Base-by-base conservation (phyloP, 371 early-diverging fungal genomes). In the Mortierella sp. region DNA sequence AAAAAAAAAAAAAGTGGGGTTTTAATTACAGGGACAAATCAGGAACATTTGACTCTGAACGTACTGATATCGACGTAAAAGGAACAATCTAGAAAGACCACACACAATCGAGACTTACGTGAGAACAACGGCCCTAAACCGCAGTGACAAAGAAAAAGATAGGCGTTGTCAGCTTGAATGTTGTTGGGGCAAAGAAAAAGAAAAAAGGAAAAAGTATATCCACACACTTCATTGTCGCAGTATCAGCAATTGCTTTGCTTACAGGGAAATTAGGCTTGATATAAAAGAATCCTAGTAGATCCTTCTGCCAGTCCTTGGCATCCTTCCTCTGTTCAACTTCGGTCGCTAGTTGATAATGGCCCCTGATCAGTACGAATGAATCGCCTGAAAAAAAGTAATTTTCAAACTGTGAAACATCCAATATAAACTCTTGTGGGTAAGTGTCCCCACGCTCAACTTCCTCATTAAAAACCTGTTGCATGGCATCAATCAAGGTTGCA, bases 211-310 rank as follows among this genome's bases (percentile, higher is more conserved):
- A 32, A 9, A 24, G 33, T 19, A 32, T 6, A 52, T 11, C 33
- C 19, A 64, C 22, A 64, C n/a, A 1, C 50, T n/a, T 50, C 50
- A 50, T 16, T 11, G 22, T 52, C n/a, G 52, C 10, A 55, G 22
- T 19, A 15, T 15, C 21, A 48, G 33, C 24, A 48, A n/a, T n/a
- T 45, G 28, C 3, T 36, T 36, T 58, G 48, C 89, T 74, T 53
- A 91, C 90, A 16, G 94, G 94, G 66, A 90, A 95, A 70, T 95
- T 95, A 8, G 94, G 94, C 82, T 94, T 94, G 78, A 93, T 80
- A 67, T 95, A 94, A 66, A 92, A 95, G 77, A 88, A 88, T 48
- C 94, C 95, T 28, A 93, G 58, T 0, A 92, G 72, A 28, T 84
- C 84, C 10, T 86, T 78, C 11, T 80, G 70, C 69, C 82, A 85